Evolutionary conservation across 2,329 filamentous ascomycete species (phyloP).

Genomic region (Phyllosticta citribraziliensis): DNA sequence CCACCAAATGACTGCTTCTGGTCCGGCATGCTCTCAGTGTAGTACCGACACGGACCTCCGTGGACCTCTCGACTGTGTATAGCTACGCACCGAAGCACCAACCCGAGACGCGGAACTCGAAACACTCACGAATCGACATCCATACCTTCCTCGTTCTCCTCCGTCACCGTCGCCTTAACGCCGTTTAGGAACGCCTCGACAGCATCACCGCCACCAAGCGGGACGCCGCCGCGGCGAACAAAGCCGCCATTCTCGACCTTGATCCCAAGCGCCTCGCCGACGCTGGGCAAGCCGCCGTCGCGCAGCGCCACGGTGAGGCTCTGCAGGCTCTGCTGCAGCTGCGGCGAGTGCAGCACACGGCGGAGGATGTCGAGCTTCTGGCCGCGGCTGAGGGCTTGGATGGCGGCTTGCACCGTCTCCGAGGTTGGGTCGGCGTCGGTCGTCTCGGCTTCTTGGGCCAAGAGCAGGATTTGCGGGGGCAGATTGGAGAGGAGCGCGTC

Average conservation of each 20-base stretch:
- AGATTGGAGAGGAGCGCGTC: conserved; percentile 69
- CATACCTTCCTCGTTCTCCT: conserved; percentile 16
- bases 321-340: conserved; percentile 77
- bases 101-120: neutral
- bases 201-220: conserved; percentile 77
- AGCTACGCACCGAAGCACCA: neutral
- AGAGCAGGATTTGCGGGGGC: conserved; percentile 66
- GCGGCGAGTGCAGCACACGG: conserved; percentile 77
- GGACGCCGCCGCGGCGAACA: conserved; percentile 66
- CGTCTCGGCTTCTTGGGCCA: conserved; percentile 58
- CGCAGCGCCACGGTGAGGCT: conserved; percentile 80
- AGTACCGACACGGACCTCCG: neutral
- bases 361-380: conserved; percentile 76
- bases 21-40: neutral
- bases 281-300: conserved; percentile 81
- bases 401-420: conserved; percentile 60
- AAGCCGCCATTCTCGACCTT: conserved; percentile 78
- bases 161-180: conserved; percentile 66
- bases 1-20: neutral
- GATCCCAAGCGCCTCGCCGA: conserved; percentile 76
- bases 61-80: neutral
- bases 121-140: conserved; percentile 4
- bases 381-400: conserved; percentile 58
- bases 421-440: conserved; percentile 57
- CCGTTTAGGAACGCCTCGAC: conserved; percentile 88